Evolutionary conservation across 2,329 filamentous ascomycete species (phyloP).

Genomic region (Juglanconis sp.): DNA sequence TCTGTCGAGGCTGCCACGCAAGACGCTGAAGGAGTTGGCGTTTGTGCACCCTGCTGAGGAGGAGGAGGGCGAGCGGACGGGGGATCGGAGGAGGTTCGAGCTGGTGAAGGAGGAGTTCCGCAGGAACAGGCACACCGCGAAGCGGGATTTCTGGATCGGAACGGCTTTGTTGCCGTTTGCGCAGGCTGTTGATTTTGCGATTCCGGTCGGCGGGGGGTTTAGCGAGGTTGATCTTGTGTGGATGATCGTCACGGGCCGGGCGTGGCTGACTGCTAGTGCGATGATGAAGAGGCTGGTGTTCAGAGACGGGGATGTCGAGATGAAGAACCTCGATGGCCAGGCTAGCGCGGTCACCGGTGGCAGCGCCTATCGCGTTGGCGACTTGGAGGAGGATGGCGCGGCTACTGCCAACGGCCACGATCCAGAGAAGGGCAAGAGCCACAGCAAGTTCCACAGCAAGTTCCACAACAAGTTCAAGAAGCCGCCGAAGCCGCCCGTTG

Average conservation of each 20-base stretch:
- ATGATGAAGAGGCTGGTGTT: neutral
- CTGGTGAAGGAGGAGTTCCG: conserved; percentile 1
- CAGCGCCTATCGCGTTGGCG: neutral
- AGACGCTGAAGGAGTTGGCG: neutral
- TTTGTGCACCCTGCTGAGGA: neutral
- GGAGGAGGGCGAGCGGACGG: neutral
- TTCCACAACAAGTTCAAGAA: neutral
- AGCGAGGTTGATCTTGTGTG: conserved; percentile 10
- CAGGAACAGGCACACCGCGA: neutral
- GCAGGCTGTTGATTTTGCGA: neutral
- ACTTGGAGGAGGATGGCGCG: neutral
- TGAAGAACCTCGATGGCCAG: neutral
- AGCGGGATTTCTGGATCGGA: conserved; percentile 4
- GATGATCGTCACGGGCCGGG: conserved; percentile 7
- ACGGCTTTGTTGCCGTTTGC: neutral
- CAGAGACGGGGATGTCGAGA: neutral
- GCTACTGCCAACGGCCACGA: neutral
- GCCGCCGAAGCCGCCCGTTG: neutral
- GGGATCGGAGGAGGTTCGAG: neutral
- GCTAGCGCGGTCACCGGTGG: neutral
- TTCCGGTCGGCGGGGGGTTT: conserved; percentile 7
- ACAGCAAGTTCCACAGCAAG: neutral
- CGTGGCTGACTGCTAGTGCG: conserved; percentile 5
- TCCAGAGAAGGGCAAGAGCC: neutral
- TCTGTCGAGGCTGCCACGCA: conserved; percentile 6